phyloP scores from a whole-genome alignment of 2,329 filamentous ascomycete species.

The Stemphylium lycopersici region DNA sequence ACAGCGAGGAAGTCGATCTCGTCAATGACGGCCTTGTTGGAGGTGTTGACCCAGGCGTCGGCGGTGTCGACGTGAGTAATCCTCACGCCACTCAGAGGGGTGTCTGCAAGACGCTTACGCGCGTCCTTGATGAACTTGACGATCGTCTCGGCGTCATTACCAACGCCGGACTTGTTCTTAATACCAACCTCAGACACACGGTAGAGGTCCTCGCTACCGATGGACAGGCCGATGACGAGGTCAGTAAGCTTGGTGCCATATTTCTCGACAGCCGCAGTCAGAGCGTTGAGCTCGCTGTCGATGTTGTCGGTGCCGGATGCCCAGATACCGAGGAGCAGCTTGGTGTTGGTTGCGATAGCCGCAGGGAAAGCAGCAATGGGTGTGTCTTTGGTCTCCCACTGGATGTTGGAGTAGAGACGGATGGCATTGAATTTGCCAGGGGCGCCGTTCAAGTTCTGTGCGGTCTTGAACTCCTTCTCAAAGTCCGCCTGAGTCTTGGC shows the following conservation, averaged over 20 bases:
- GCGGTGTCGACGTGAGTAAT: slow-evolving; percentile 50
- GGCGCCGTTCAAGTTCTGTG: slow-evolving; percentile 67
- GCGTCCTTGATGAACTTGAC: slow-evolving; percentile 61
- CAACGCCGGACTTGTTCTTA: slow-evolving; percentile 65
- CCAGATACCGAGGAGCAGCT: slow-evolving; percentile 48
- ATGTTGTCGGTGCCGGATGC: slow-evolving; percentile 60
- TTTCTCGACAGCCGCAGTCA: slow-evolving; percentile 39
- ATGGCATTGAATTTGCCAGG: slow-evolving; percentile 70
- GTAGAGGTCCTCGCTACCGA: slow-evolving; percentile 63
- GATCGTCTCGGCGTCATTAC: slow-evolving; percentile 66
- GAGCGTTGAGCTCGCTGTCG: slow-evolving; percentile 43
- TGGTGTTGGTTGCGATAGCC: slow-evolving; percentile 44
- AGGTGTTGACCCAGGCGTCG: slow-evolving; percentile 44
- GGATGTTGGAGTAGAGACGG: slow-evolving; percentile 75
- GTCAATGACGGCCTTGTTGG: slow-evolving; percentile 45
- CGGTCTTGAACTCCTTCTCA: slow-evolving; percentile 70
- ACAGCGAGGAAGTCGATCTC: slow-evolving; percentile 47
- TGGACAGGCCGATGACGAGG: slow-evolving; percentile 45
- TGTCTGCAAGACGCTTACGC: slow-evolving; percentile 62
- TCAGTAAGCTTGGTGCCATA: slow-evolving; percentile 59
- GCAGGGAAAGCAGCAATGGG: slow-evolving; percentile 61
- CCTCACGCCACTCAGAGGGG: slow-evolving; percentile 61
- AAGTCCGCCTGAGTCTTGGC: slow-evolving; percentile 69
- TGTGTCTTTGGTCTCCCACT: slow-evolving; percentile 67
- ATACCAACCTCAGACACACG: slow-evolving; percentile 71